phyloP scores from a whole-genome alignment of 495 filamentous ascomycete species.

The Sordaria brevicollis region DNA sequence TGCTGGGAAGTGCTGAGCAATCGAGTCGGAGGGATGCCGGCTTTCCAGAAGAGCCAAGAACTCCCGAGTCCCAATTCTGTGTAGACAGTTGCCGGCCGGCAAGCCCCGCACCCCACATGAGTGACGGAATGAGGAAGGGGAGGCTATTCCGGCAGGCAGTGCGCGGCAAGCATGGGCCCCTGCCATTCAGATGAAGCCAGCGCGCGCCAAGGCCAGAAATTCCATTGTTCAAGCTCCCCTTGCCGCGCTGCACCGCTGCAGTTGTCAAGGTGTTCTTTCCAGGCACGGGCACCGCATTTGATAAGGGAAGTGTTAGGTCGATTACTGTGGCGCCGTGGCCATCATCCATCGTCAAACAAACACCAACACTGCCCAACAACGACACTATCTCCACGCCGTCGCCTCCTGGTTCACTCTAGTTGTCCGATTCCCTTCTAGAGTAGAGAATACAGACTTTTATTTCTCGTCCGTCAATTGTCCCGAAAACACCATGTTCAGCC shows the following conservation, averaged over 20 bases:
- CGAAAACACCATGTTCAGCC: constrained; percentile 37
- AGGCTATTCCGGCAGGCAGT: background rate
- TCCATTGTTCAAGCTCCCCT: constrained; percentile 1
- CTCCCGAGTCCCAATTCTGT: background rate
- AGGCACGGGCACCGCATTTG: background rate
- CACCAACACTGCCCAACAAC: background rate
- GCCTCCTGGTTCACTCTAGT: background rate
- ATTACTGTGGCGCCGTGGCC: background rate
- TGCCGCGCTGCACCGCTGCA: background rate
- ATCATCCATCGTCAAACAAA: background rate
- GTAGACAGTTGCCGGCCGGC: background rate
- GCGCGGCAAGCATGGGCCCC: background rate
- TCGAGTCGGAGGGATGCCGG: background rate
- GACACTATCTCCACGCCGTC: background rate
- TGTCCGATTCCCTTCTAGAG: background rate
- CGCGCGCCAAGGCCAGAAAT: constrained; percentile 12
- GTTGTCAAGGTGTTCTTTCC: constrained; percentile 30
- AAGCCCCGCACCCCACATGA: background rate
- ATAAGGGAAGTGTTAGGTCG: background rate
- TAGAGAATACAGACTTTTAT: background rate
- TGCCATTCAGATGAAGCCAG: background rate
- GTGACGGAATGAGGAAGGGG: background rate
- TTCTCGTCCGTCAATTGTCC: background rate
- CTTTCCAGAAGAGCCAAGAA: background rate
- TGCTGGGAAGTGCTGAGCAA: background rate